Evolutionary conservation across 495 filamentous ascomycete species (phyloP).

Genomic region (Xylaria bambusicola): DNA sequence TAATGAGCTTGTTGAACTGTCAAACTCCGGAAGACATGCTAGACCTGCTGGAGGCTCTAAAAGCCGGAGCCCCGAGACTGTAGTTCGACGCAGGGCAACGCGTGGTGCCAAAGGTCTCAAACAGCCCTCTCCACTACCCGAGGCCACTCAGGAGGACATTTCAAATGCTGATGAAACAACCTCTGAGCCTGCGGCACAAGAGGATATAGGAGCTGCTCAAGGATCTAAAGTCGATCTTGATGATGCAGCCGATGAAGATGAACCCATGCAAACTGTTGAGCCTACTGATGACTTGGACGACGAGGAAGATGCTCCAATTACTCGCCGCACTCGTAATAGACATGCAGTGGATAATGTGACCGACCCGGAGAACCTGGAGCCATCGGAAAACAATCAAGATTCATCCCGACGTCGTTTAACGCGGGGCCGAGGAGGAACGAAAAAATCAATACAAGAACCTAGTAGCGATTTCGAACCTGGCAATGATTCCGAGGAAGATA

Average conservation of each 20-base stretch:
- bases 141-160: slow-evolving; percentile 56
- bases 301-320: slow-evolving; percentile 66
- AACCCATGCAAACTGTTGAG: too few relatives aligned
- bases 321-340: slow-evolving; percentile 51
- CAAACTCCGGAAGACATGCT: slow-evolving; percentile 76
- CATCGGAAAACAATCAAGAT: slow-evolving; percentile 32
- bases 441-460: slow-evolving; percentile 62
- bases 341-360: slow-evolving; percentile 26
- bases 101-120: slow-evolving; percentile 66
- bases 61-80: slow-evolving; percentile 67
- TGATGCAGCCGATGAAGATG: slow-evolving; percentile 36
- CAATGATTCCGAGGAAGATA: slow-evolving; percentile 60
- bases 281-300: too few relatives aligned
- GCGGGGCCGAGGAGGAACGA: slow-evolving; percentile 49
- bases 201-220: slow-evolving; percentile 18
- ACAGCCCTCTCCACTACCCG: slow-evolving; percentile 58
- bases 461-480: slow-evolving; percentile 88
- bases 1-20: slow-evolving; percentile 51
- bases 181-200: slow-evolving; percentile 25
- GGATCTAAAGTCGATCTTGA: slow-evolving; percentile 37
- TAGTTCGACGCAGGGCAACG: slow-evolving; percentile 46
- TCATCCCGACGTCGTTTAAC: slow-evolving; percentile 47
- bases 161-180: slow-evolving; percentile 15
- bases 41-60: slow-evolving; percentile 49
- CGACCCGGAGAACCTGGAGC: slow-evolving; percentile 40